A percentile compares a stretch with the other conserved stretches of the same genome.
phyloP scores from a whole-genome alignment of 768 basidiomycete species.

The Crepidotus variabilis region DNA sequence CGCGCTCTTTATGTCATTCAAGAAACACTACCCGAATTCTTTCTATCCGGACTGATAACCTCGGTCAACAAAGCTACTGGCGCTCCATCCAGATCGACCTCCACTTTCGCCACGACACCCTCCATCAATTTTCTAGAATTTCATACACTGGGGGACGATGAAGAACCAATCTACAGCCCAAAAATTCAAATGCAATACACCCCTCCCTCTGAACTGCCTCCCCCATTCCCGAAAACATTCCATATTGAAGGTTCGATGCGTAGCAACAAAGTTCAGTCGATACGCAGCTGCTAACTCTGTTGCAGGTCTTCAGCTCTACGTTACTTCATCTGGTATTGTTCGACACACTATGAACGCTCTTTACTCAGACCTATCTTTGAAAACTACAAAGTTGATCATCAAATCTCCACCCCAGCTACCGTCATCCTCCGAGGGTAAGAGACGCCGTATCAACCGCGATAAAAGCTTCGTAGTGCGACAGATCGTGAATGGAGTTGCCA shows the following conservation, averaged over 20 bases:
- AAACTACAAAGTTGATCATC: constrained; percentile 46
- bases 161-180: constrained; percentile 58
- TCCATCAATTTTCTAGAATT: constrained; percentile 14
- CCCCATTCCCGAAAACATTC: constrained; percentile 67
- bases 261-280: not conserved
- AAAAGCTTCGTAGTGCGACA: constrained; percentile 57
- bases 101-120: constrained; percentile 5
- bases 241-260: constrained; percentile 59
- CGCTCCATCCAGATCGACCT: constrained; percentile 23
- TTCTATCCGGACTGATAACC: constrained; percentile 60
- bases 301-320: constrained; percentile 67
- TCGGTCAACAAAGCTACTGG: constrained; percentile 46
- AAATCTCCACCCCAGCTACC: constrained; percentile 21
- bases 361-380: constrained; percentile 62
- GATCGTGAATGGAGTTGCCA: constrained; percentile 50
- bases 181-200: constrained; percentile 63
- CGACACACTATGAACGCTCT: constrained; percentile 74
- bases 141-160: constrained; percentile 28
- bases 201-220: constrained; percentile 60
- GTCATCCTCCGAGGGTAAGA: constrained; percentile 11
- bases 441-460: constrained; percentile 37
- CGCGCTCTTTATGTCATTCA: constrained; percentile 67
- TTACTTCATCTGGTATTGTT: constrained; percentile 64
- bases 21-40: constrained; percentile 71
- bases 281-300: not conserved